A percentile compares a stretch with the other conserved stretches of the same genome.
These are phyloP conservation scores for Malania oleifera DNA, from an alignment of 164 flowering plant genomes.

Conservation along the genomic window DNA sequence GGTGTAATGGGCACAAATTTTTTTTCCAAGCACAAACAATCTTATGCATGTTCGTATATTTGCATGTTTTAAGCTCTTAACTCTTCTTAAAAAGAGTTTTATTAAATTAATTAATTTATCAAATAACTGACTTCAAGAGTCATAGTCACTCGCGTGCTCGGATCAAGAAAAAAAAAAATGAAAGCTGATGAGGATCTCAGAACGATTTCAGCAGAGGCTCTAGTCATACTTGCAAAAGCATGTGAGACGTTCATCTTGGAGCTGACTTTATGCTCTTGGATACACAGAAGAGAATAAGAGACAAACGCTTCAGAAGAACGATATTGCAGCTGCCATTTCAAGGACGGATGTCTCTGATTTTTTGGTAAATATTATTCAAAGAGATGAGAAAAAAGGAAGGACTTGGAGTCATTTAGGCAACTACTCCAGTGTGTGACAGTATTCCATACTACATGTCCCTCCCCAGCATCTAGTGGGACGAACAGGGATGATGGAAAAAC, in stretches of 20 bases:
- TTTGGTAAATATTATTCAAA: constrained; percentile 46
- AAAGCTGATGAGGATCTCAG: constrained; percentile 49
- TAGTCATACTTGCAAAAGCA: constrained; percentile 46
- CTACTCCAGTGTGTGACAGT: constrained; percentile 30
- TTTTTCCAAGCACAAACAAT: no score
- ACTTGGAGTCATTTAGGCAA: constrained; percentile 34
- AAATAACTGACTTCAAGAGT: constrained; percentile 38
- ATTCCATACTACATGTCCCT: constrained; percentile 35
- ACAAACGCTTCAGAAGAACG: constrained; percentile 48
- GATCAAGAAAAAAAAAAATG: constrained; percentile 44
- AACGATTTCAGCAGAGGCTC: constrained; percentile 55
- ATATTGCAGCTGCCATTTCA: constrained; percentile 52
- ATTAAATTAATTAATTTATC: no score
- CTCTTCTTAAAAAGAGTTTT: no score
- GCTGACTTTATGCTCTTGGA: constrained; percentile 46
- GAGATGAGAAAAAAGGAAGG: constrained; percentile 52
- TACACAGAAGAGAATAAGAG: constrained; percentile 52
- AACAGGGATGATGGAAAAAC: constrained; percentile 39
- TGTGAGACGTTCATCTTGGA: constrained; percentile 55
- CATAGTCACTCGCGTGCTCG: constrained; percentile 46
- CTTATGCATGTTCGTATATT: no score
- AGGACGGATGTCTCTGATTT: constrained; percentile 51
- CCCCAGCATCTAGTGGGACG: constrained; percentile 29
- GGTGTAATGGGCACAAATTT: no score
- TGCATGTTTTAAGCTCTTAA: no score